These are phyloP conservation scores for Colletotrichum acutatum DNA, from an alignment of 2,329 filamentous ascomycete species.

Conservation along the genomic window DNA sequence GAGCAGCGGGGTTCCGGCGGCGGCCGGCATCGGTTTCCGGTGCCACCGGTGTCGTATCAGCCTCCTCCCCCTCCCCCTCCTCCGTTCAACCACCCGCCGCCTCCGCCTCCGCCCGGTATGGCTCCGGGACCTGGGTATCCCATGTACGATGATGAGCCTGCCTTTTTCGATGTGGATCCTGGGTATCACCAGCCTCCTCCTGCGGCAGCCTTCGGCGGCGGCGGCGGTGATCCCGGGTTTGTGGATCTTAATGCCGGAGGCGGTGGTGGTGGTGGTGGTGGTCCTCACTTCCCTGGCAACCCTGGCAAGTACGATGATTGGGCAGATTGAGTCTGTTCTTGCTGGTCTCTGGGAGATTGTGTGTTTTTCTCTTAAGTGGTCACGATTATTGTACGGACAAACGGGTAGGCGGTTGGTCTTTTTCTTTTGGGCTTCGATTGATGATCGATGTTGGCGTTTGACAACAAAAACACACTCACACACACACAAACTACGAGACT, in stretches of 20 bases:
- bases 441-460: not conserved
- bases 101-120: slow-evolving; percentile 17
- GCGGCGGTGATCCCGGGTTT: slow-evolving; percentile 27
- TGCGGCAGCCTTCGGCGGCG: not conserved
- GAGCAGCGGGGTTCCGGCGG: not conserved
- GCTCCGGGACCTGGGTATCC: not conserved
- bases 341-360: not conserved
- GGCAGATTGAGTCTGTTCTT: not conserved
- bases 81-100: slow-evolving; percentile 14
- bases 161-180: not conserved
- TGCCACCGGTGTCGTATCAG: slow-evolving; percentile 6
- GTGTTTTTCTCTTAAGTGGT: not conserved
- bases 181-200: not conserved
- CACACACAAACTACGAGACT: not conserved
- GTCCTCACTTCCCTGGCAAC: not conserved
- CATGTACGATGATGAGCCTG: slow-evolving; percentile 5
- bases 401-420: not conserved
- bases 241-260: slow-evolving; percentile 28
- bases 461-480: not conserved
- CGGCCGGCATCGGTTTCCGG: slow-evolving; percentile 8
- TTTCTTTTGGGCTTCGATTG: not conserved
- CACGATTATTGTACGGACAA: not conserved
- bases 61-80: not conserved
- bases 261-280: slow-evolving; percentile 15
- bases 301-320: slow-evolving; percentile 32